Evolutionary conservation across 371 early-diverging fungal genomes (phyloP), one percentile per base, ranked within the genome.

Genomic region (Mucor velutinosus): DNA sequence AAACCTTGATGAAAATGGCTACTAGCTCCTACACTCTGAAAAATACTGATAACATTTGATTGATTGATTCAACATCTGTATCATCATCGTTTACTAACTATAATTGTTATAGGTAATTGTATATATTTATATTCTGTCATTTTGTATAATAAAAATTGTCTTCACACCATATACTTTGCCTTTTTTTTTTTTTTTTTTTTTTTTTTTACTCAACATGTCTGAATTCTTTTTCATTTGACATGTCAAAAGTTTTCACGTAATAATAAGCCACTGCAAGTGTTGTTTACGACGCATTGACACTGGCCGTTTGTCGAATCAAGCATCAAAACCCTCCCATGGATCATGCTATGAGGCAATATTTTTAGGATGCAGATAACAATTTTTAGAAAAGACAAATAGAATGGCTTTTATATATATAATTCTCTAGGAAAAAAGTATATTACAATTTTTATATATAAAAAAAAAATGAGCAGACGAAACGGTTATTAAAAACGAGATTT

Each of bases 1-100:
- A 73, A 39, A 23, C 41, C 56, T 63, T 80, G 81, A 69, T 76
- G 81, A 80, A 76, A 78, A 58, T 71, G 72, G 69, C 73, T 80
- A 39, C 64, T 79, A 79, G 70, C 70, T 75, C 65, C 53, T 47
- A 63, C 64, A 60, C 43, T 66, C 77, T 77, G 77, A 77, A 64
- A 68, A 61, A 60, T 17, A 55, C 25, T 33, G 32, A 19, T 57
- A 57, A 33, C 25, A 57, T 17, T 57, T 57, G 57, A 29, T 57
- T 57, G 57, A 29, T 57, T 33, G 21, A 19, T 57, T 57, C n/a
- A 7, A 33, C 17, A 17, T 7, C n/a, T 29, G 8, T 32, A 33
- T n/a, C 8, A 32, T 7, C 10, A 21, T 29, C 29, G 2, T 15
- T 32, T 29, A 33, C 21, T 33, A 33, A 57, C n/a, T 55, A 19